Base-by-base conservation (phyloP, 257 asterid genomes). In the Capsicum chinense region DNA sequence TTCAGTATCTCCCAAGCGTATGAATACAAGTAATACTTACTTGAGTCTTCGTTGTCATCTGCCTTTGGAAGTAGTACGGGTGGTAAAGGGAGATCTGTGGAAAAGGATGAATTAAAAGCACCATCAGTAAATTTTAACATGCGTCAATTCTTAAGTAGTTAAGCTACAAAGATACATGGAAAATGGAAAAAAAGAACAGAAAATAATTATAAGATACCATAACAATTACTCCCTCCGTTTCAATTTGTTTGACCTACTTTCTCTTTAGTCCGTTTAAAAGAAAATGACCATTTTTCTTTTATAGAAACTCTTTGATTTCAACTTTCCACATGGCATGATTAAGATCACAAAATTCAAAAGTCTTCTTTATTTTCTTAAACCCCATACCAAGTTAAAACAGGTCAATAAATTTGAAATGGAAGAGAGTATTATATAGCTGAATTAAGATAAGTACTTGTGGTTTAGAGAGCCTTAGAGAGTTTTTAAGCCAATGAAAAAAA, bases 41-140 rank as follows among this genome's bases (percentile, higher is more conserved):
- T 92, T 79, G 94, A 83, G 68, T 94, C 97, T 83, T 92, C 98
- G 74, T 91, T 59, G 66, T 94, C 97, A 74, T 92, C 97, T 1
- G 90, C 88, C 85, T 93, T 88, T 52, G 97, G 86, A 85, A 83
- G 91, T 83, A 90, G 87, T 42, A 91, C 88, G 15, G 94, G 93
- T 5, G 98, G 95, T 76, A 92, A 86, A 14, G 90, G 90, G 84
- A 92, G 98, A 88, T 92, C 98, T 93, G 91, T 17, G 71, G 68
- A 78, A 47, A 86, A 21, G 68, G 21, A 59, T n/a, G 66, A 71
- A 33, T 19, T 26, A 5, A 69, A 50, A 50, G 47, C n/a, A 74
- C 7, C 19, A 74, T n/a, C 59, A 11, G 59, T 21, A 74, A 12
- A 74, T 74, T 21, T 21, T 74, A 74, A 63, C 13, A 1, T 13